These are phyloP conservation scores for Nitzschia sp. DNA, from an alignment of 108 stramenopile genomes.

Conservation along the genomic window DNA sequence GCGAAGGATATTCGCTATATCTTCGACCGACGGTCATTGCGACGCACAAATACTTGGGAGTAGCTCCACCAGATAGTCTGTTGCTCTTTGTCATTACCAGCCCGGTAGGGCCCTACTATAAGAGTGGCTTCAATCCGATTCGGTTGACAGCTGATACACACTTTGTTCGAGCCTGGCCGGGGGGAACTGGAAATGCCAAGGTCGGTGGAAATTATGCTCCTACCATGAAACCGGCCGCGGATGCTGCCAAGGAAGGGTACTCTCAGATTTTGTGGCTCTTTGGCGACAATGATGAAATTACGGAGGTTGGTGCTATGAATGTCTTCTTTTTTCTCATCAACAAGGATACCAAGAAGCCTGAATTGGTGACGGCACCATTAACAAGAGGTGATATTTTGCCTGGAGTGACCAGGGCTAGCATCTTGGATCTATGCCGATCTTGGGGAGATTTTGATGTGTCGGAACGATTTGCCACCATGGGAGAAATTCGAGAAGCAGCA, in stretches of 20 bases:
- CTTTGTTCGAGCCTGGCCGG: slow-evolving; percentile 95
- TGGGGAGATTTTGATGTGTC: slow-evolving; percentile 85
- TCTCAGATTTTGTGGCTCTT: slow-evolving; percentile 94
- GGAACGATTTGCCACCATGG: slow-evolving; percentile 81
- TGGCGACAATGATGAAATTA: slow-evolving; percentile 85
- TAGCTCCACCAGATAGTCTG: slow-evolving; percentile 68
- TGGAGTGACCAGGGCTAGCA: slow-evolving; percentile 90
- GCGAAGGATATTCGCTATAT: slow-evolving; percentile 97
- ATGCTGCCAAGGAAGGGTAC: slow-evolving; percentile 83
- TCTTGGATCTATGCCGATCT: slow-evolving; percentile 71
- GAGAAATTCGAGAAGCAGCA: slow-evolving; percentile 78
- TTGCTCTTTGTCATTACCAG: slow-evolving; percentile 83
- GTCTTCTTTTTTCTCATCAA: slow-evolving; percentile 87
- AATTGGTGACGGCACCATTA: slow-evolving; percentile 93
- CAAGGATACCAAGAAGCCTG: slow-evolving; percentile 53
- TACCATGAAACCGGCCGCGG: slow-evolving; percentile 83
- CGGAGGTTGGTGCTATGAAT: slow-evolving; percentile 99
- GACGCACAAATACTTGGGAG: slow-evolving; percentile 84
- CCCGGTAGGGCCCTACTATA: slow-evolving; percentile 95
- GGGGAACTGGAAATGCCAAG: slow-evolving; percentile 90
- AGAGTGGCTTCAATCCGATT: slow-evolving; percentile 92
- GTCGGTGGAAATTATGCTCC: slow-evolving; percentile 97
- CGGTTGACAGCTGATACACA: slow-evolving; percentile 83
- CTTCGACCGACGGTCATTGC: slow-evolving; percentile 94
- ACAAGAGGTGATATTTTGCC: slow-evolving; percentile 92